phyloP scores from a whole-genome alignment of 768 basidiomycete species.

The Calocera viscosa region DNA sequence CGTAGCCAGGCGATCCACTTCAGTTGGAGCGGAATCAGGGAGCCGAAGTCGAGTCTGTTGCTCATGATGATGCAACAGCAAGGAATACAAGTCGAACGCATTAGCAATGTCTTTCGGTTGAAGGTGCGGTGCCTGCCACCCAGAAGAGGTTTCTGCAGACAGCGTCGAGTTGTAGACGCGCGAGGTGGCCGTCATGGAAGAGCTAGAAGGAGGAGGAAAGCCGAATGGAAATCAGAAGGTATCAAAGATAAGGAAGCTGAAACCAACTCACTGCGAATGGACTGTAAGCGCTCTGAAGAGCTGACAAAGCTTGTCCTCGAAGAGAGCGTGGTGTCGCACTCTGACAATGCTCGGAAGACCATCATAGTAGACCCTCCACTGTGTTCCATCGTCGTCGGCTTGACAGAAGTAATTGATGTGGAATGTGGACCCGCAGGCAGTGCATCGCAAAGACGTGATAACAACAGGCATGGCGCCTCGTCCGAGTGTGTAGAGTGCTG shows the following conservation, averaged over 20 bases:
- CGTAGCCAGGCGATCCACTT: not conserved
- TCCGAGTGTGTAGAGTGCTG: not conserved
- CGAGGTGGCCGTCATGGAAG: not conserved
- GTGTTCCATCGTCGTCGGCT: not conserved
- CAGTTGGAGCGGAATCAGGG: not conserved
- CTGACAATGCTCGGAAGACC: not conserved
- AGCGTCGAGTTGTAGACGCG: not conserved
- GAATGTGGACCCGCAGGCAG: not conserved
- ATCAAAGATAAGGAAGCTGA: too few relatives aligned
- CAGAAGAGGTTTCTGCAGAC: not conserved
- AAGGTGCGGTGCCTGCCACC: not conserved
- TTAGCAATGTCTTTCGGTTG: not conserved
- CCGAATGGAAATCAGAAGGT: not conserved
- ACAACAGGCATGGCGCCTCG: not conserved
- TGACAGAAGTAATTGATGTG: not conserved
- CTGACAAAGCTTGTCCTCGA: not conserved
- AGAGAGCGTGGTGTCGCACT: not conserved
- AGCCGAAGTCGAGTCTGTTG: not conserved
- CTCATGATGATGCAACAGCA: not conserved
- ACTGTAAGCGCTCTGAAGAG: not conserved
- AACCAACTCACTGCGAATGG: not conserved
- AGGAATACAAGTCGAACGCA: slow-evolving; percentile 2
- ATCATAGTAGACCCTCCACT: not conserved
- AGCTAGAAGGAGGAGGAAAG: not conserved
- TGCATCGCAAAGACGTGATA: not conserved